Conservation (phyloP, 2,329 filamentous ascomycete genomes). For the Cordyceps farinosa region DNA sequence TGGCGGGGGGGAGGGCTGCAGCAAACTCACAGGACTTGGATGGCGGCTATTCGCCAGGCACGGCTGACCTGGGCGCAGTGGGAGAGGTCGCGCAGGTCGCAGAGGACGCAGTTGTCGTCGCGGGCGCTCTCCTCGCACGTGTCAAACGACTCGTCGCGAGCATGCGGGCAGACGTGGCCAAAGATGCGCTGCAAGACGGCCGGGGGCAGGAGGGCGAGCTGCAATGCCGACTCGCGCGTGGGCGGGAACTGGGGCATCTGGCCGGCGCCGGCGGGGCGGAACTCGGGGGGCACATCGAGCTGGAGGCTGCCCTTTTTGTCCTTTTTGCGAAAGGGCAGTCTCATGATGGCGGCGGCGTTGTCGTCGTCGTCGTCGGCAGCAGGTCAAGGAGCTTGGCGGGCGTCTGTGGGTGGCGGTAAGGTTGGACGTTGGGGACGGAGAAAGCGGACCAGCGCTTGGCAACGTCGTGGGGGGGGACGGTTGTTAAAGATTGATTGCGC, state of each 20-base stretch:
- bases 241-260: conserved; percentile 33
- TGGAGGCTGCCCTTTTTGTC: conserved; percentile 34
- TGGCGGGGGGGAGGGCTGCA: too few species aligned
- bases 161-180: conserved; percentile 77
- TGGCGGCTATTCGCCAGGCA: conserved; percentile 60
- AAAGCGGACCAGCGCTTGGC: conserved; percentile 10
- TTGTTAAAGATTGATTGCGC: not conserved
- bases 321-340: conserved; percentile 36
- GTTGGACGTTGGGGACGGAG: not conserved
- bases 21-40: conserved; percentile 57
- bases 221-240: conserved; percentile 38
- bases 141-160: conserved; percentile 71
- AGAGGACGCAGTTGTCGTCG: conserved; percentile 85
- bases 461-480: not conserved
- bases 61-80: conserved; percentile 72
- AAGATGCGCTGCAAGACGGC: conserved; percentile 76
- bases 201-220: conserved; percentile 57
- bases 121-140: conserved; percentile 76
- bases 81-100: conserved; percentile 83
- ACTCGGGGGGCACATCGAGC: conserved; percentile 29
- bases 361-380: not conserved
- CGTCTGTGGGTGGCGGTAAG: not conserved
- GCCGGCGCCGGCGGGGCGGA: conserved; percentile 27
- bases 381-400: not conserved
- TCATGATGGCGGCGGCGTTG: conserved; percentile 28